These are phyloP conservation scores for Diaporthe australafricana DNA, from an alignment of 2,329 filamentous ascomycete genomes.

Conservation along the genomic window DNA sequence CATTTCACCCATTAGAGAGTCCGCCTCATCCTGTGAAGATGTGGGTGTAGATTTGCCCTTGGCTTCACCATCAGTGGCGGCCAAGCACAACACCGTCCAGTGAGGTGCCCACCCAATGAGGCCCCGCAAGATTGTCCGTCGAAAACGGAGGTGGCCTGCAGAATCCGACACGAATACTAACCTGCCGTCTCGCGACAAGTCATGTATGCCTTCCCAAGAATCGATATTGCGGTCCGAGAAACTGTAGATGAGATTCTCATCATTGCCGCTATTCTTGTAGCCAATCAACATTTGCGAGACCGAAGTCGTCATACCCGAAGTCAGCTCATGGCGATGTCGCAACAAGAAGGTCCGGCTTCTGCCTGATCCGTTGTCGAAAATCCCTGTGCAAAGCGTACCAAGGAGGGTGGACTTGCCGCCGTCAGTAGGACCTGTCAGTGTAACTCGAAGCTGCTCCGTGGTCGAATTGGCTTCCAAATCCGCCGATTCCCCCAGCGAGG, in stretches of 20 bases:
- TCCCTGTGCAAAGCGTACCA: conserved; percentile 88
- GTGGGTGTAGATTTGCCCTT: conserved; percentile 48
- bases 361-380: conserved; percentile 90
- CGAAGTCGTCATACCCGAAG: conserved; percentile 91
- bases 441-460: conserved; percentile 84
- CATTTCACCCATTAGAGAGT: conserved; percentile 65
- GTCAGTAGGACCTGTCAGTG: conserved; percentile 87
- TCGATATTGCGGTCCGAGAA: conserved; percentile 88
- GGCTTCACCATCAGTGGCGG: conserved; percentile 77
- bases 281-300: conserved; percentile 94
- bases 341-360: conserved; percentile 89
- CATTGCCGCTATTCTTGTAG: conserved; percentile 63
- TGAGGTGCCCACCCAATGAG: conserved; percentile 97
- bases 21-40: conserved; percentile 62
- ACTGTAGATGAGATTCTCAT: conserved; percentile 72
- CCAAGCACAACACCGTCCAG: conserved; percentile 90
- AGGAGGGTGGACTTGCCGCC: conserved; percentile 94
- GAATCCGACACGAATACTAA: conserved; percentile 93
- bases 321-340: conserved; percentile 93
- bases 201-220: conserved; percentile 95
- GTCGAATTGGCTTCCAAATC: conserved; percentile 50
- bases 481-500: conserved; percentile 40
- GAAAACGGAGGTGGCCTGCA: conserved; percentile 89
- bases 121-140: conserved; percentile 87
- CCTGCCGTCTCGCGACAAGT: conserved; percentile 77